Evolutionary conservation across 2,329 filamentous ascomycete species (phyloP), one percentile per base, ranked within the genome.

Genomic region (Metarhizium album): DNA sequence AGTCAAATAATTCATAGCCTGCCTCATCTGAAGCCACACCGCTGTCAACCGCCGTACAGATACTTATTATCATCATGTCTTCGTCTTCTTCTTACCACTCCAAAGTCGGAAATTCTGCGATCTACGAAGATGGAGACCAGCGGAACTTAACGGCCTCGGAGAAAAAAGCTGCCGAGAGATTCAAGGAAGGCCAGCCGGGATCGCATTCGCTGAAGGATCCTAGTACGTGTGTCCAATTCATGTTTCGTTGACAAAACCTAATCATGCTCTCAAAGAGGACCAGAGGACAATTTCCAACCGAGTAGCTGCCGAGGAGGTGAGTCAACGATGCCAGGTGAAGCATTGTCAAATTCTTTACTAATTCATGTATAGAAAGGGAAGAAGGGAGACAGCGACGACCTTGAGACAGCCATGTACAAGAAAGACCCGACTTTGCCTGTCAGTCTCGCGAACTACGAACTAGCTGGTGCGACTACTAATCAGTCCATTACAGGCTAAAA

Each of bases 71-170:
- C 55, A 64, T 37, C 52, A 70, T 69, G 67, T 62, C 64, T 52
- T n/a, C n/a, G n/a, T n/a, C n/a, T n/a, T n/a, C n/a, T n/a, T n/a
- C n/a, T n/a, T 66, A 63, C 55, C 60, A 71, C 54, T 87, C 84
- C 52, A 84, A 74, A 63, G 85, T 91, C 63, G 87, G 87, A 58
- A 75, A 72, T 65, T 61, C 69, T 55, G 65, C 69, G 54, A 70
- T 88, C 64, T 90, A 93, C 70, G 85, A 90, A 70, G 83, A 76
- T 52, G 84, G 82, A 52, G 87, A 93, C 69, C 87, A 93, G 74
- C 78, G 79, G 60, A 88, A 82, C 65, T 64, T 69, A 54, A 76
- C 79, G 54, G 64, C 77, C 53, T 73, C 77, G 2, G 73, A 80
- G 60, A 43, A 62, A 37, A 64, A 75, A 23, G 71, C 74, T 42